Evolutionary conservation across 345 rosid genomes (phyloP).

Genomic region (Salix exigua): DNA sequence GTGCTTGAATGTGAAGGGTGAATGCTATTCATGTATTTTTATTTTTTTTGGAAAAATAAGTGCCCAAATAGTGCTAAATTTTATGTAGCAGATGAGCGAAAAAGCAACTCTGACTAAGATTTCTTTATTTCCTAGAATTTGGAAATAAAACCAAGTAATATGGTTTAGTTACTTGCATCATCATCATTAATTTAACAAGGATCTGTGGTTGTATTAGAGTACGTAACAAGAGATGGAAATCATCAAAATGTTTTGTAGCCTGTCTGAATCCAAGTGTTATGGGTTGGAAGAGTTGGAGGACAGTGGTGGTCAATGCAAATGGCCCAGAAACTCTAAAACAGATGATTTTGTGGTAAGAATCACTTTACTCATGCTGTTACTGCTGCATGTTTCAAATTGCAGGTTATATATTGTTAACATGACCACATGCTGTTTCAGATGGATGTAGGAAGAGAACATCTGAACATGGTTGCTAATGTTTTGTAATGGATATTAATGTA

Average conservation of each 20-base stretch:
- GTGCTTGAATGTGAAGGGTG: neutral
- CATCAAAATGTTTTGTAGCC: neutral
- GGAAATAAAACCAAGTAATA: neutral
- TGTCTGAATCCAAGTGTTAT: neutral
- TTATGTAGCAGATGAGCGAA: constrained; percentile 99
- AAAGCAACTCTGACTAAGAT: constrained; percentile 96
- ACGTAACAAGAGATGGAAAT: neutral
- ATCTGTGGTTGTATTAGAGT: neutral
- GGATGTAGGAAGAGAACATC: neutral
- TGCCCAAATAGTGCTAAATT: constrained; percentile 53
- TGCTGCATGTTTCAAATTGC: neutral
- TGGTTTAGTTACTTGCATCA: neutral
- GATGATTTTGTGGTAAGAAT: neutral
- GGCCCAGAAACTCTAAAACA: neutral
- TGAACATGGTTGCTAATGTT: neutral
- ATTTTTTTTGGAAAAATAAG: no score
- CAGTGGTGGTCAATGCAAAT: neutral
- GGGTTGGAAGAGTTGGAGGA: neutral
- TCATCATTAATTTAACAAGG: neutral
- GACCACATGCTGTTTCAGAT: neutral
- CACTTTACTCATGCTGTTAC: neutral
- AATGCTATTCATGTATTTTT: neutral
- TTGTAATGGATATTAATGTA: neutral
- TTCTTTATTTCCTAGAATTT: neutral
- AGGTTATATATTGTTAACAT: neutral